Conservation (phyloP, 176 grass and related monocot species). For the Oryza meridionalis region DNA sequence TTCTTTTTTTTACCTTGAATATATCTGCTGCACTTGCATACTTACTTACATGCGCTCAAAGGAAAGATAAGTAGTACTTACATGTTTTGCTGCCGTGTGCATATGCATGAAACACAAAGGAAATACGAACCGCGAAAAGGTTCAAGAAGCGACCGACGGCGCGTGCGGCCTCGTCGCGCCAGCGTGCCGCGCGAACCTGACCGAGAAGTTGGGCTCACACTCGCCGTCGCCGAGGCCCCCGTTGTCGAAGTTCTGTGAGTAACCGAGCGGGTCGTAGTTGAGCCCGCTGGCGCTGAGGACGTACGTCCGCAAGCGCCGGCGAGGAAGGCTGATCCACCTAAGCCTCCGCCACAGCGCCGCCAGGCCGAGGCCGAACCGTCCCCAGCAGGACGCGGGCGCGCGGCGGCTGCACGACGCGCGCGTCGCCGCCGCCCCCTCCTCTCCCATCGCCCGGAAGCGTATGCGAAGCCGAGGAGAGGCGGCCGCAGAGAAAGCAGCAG, state of each 20-base stretch:
- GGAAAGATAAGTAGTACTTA: background rate
- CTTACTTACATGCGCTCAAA: background rate
- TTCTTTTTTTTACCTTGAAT: background rate
- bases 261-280: constrained; percentile 66
- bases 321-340: constrained; percentile 17
- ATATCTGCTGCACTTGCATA: background rate
- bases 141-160: constrained; percentile 6
- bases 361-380: constrained; percentile 17
- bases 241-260: constrained; percentile 68
- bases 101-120: background rate
- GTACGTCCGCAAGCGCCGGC: constrained; percentile 19
- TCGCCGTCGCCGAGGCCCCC: constrained; percentile 34
- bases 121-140: background rate
- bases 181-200: constrained; percentile 36
- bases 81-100: background rate
- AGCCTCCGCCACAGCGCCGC: constrained; percentile 46
- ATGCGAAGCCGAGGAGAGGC: too few species aligned
- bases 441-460: too few species aligned
- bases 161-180: background rate
- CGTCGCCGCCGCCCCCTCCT: background rate
- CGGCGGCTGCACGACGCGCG: background rate
- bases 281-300: constrained; percentile 46
- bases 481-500: too few species aligned
- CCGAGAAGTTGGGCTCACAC: constrained; percentile 49
- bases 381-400: constrained; percentile 46